Evolutionary conservation across 306 rosid species (phyloP).

Genomic region (Abrus pulchellus): DNA sequence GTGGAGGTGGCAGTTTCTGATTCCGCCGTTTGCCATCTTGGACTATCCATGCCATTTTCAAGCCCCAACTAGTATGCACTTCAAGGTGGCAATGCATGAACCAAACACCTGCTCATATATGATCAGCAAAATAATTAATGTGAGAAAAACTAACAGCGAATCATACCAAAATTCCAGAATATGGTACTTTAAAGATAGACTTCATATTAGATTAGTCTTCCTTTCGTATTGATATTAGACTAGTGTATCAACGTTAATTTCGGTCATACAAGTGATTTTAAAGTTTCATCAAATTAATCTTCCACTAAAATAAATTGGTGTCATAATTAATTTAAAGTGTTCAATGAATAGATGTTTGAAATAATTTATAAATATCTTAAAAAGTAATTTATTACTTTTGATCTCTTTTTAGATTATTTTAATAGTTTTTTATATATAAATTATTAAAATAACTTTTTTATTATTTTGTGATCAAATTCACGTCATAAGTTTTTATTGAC

Average conservation of each 20-base stretch:
- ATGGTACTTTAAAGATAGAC: background rate
- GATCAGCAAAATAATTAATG: background rate
- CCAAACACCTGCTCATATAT: slow-evolving; percentile 70
- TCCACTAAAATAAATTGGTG: background rate
- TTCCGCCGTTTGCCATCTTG: slow-evolving; percentile 67
- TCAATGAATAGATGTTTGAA: background rate
- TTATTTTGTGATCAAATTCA: no score
- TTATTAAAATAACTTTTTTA: no score
- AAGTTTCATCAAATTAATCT: background rate
- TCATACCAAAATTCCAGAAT: background rate
- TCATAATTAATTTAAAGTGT: background rate
- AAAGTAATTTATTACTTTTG: no score
- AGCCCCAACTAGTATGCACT: slow-evolving; percentile 87
- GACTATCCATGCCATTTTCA: slow-evolving; percentile 88
- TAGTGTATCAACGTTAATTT: background rate
- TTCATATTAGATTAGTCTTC: background rate
- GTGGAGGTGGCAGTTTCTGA: slow-evolving; percentile 86
- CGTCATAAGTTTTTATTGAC: no score
- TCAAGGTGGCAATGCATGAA: slow-evolving; percentile 88
- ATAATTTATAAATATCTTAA: no score
- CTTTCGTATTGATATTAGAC: background rate
- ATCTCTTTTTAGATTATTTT: no score
- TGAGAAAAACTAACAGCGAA: background rate
- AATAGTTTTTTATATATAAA: no score
- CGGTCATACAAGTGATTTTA: background rate